Percentiles rank a stretch among this genome's conserved stretches.
phyloP scores from a whole-genome alignment of 2,329 filamentous ascomycete genomes.

The Apiospora koreana region DNA sequence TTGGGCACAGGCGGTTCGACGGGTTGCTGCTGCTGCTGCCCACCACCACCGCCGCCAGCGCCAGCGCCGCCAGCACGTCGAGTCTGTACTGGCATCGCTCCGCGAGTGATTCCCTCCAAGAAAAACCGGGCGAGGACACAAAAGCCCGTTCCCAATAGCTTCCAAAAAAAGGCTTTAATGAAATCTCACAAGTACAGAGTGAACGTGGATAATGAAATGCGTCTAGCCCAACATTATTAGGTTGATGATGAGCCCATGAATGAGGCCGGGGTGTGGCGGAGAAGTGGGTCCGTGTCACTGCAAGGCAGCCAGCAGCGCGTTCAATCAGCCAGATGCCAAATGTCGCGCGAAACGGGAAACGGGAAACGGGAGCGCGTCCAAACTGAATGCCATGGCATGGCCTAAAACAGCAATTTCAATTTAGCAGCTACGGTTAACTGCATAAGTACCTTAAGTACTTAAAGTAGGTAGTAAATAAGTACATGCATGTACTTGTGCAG shows the following conservation, averaged over 20 bases:
- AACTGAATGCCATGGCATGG: neutral
- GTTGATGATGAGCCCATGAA: neutral
- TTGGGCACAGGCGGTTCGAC: constrained; percentile 5
- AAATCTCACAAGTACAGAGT: neutral
- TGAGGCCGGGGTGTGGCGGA: neutral
- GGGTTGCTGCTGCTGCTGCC: neutral
- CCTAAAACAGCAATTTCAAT: constrained; percentile 5
- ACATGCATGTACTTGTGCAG: no score
- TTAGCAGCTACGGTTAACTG: neutral
- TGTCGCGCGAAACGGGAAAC: no score
- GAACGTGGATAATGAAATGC: neutral
- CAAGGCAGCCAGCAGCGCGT: neutral
- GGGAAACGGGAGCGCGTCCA: neutral
- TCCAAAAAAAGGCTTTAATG: neutral
- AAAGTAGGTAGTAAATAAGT: no score
- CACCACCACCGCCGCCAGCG: neutral
- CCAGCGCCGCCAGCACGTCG: neutral
- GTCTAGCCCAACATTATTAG: neutral
- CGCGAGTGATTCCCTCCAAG: neutral
- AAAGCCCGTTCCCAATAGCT: neutral
- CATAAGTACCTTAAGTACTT: neutral
- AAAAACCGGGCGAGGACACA: neutral
- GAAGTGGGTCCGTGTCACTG: constrained; percentile 1
- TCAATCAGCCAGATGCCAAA: no score
- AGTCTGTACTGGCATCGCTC: constrained; percentile 10